A percentile compares a stretch with the other conserved stretches of the same genome.
Conservation (phyloP, 1,139 yeast species). For the Zygoascus hellenicus region DNA sequence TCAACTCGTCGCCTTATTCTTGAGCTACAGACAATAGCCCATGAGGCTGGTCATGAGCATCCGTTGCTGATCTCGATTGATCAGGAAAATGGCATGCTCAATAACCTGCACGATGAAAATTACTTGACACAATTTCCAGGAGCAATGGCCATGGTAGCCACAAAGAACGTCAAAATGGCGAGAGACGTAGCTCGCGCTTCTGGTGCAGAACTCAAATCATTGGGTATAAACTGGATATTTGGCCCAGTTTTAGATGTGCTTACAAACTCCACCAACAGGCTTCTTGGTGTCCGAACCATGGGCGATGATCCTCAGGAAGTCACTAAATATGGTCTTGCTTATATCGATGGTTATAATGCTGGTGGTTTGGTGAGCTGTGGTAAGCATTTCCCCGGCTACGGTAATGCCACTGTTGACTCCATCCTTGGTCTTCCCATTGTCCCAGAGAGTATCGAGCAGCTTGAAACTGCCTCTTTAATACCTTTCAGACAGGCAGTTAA, state of each 20-base stretch:
- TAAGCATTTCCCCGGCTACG: conserved; percentile 65
- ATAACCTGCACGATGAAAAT: conserved; percentile 50
- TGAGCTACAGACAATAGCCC: conserved; percentile 54
- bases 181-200: conserved; percentile 52
- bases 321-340: conserved; percentile 48
- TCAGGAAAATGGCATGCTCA: conserved; percentile 48
- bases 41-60: conserved; percentile 45
- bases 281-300: conserved; percentile 58
- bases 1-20: conserved; percentile 48
- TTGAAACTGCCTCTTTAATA: conserved; percentile 45
- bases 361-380: conserved; percentile 57
- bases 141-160: conserved; percentile 60
- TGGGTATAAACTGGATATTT: conserved; percentile 53
- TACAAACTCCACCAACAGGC: conserved; percentile 50
- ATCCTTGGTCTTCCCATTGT: conserved; percentile 55
- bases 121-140: conserved; percentile 57
- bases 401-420: conserved; percentile 55
- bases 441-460: conserved; percentile 51
- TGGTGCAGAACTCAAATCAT: conserved; percentile 47
- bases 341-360: conserved; percentile 49
- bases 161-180: conserved; percentile 47
- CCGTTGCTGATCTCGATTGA: conserved; percentile 45
- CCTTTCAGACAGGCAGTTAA: conserved; percentile 51
- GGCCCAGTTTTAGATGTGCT: conserved; percentile 65
- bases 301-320: conserved; percentile 60